Evolutionary conservation across 768 basidiomycete species (phyloP).

Genomic region (Leccinum subgranulosum): DNA sequence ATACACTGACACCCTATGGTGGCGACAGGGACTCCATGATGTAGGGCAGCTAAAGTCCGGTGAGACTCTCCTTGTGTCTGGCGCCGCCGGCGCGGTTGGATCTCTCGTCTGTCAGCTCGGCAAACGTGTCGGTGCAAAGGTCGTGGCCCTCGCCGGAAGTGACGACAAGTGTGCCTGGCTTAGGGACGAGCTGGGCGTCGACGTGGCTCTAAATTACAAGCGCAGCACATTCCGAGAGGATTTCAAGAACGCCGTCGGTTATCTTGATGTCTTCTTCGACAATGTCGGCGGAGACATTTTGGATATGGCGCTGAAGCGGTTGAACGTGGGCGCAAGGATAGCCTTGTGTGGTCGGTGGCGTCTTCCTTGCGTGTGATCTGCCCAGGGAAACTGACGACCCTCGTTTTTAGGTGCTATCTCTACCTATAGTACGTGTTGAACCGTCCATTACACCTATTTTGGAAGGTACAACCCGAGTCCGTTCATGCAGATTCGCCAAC

Average conservation of each 20-base stretch:
- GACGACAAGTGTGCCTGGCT: constrained; percentile 84
- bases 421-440: constrained; percentile 59
- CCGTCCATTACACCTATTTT: background rate
- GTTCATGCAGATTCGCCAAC: constrained; percentile 45
- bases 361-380: background rate
- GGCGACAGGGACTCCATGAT: constrained; percentile 70
- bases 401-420: constrained; percentile 69
- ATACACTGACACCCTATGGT: background rate
- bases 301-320: constrained; percentile 67
- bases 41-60: constrained; percentile 78
- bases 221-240: constrained; percentile 64
- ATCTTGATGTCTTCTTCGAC: constrained; percentile 83
- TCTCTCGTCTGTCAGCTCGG: constrained; percentile 80
- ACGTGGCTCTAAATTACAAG: constrained; percentile 88
- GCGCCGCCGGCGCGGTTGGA: constrained; percentile 92
- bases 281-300: constrained; percentile 82
- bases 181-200: constrained; percentile 78
- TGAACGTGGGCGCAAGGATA: constrained; percentile 78
- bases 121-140: constrained; percentile 72
- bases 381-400: constrained; percentile 4
- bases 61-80: constrained; percentile 83
- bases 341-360: constrained; percentile 70
- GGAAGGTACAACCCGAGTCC: background rate
- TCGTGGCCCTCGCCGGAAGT: constrained; percentile 86
- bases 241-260: constrained; percentile 68